Evolutionary conservation across 306 rosid genomes (phyloP).

Genomic region (Alnus glutinosa): DNA sequence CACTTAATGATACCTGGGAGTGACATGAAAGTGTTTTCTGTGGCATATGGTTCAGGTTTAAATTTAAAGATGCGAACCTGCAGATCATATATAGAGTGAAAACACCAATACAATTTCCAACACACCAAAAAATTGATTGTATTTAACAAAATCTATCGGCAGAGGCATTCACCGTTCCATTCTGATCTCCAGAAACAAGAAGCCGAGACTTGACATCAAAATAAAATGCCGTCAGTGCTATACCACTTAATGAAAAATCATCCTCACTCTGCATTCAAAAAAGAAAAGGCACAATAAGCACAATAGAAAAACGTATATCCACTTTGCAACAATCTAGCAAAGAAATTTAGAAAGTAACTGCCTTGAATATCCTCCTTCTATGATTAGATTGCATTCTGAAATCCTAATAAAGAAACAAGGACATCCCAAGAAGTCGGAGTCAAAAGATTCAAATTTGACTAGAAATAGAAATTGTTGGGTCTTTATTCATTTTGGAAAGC

Average conservation of each 20-base stretch:
- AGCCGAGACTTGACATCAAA: constrained; percentile 51
- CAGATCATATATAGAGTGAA: constrained; percentile 10
- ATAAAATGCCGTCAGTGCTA: constrained; percentile 69
- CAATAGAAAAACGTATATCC: constrained; percentile 5
- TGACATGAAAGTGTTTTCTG: constrained; percentile 60
- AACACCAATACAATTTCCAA: constrained; percentile 8
- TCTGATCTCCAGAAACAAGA: constrained; percentile 86
- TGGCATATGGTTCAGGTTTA: constrained; percentile 73
- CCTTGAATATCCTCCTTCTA: not conserved
- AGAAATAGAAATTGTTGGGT: not conserved
- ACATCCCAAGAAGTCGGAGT: not conserved
- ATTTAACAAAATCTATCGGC: not conserved
- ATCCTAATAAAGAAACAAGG: not conserved
- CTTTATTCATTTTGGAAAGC: not conserved
- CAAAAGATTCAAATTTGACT: not conserved
- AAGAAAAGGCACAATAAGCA: constrained; percentile 4
- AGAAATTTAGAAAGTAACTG: not conserved
- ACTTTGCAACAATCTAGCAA: not conserved
- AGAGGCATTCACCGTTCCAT: constrained; percentile 67
- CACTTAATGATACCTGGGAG: constrained; percentile 58
- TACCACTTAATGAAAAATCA: constrained; percentile 69
- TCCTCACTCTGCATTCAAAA: constrained; percentile 67
- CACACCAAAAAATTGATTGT: not conserved
- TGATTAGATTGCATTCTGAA: not conserved
- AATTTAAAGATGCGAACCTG: constrained; percentile 83